Conservation (phyloP, 2,329 filamentous ascomycete species). For the Cytospora piceae region DNA sequence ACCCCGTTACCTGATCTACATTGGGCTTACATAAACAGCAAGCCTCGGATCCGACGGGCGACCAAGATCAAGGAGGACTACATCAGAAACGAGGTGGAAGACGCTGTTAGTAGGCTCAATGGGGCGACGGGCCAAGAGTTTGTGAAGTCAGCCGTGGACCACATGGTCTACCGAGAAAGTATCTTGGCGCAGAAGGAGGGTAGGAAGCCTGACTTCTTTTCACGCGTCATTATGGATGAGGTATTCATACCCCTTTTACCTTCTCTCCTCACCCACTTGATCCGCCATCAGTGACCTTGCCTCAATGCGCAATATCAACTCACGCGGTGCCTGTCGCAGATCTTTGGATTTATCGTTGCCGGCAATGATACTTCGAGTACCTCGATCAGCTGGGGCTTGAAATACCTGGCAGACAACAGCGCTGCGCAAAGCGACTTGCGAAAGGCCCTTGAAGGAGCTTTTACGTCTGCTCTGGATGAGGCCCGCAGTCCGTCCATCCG, state of each 20-base stretch:
- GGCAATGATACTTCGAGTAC: conserved; percentile 4
- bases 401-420: background rate
- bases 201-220: background rate
- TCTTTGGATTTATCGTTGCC: background rate
- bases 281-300: background rate
- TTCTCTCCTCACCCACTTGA: background rate
- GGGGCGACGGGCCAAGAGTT: background rate
- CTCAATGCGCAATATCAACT: no score
- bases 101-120: background rate
- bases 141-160: background rate
- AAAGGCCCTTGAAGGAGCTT: background rate
- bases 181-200: background rate
- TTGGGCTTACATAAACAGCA: background rate
- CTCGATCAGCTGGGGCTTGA: background rate
- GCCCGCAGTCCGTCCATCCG: background rate
- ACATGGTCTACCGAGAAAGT: background rate
- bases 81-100: background rate
- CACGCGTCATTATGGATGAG: background rate
- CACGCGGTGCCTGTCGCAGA: background rate
- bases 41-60: background rate
- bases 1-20: background rate
- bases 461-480: background rate
- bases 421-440: background rate
- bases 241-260: background rate
- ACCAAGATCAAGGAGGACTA: background rate